Base-by-base conservation (phyloP, 176 grass and related monocot genomes). In the Carex littledalei region DNA sequence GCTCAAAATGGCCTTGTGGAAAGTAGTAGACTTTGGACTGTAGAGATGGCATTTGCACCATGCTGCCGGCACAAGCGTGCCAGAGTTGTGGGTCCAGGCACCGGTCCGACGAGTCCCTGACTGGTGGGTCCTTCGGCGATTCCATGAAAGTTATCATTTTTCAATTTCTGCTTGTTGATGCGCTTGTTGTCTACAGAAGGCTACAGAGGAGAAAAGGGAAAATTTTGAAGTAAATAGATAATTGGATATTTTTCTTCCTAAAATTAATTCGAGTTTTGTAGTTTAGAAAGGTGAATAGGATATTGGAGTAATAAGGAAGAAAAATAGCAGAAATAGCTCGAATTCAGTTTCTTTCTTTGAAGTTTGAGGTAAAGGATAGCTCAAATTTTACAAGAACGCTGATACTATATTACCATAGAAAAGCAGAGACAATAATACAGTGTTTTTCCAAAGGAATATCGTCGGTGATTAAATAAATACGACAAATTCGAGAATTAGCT, bases 1-100 rank as follows among this genome's bases (percentile, higher is more conserved):
- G 97, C 88, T 96, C 97, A 1, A 89, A 89, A 85, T 99, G 93
- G 35, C 97, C 97, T 88, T 99, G 90, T 29, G 97, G 93, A 87
- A 99, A 96, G 87, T 99, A 99, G 86, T 91, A 99, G 39, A 99
- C 91, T 81, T 86, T 94, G 72, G 91, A 89, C 78, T 80, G 43
- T 76, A 92, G 80, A 49, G 86, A 61, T 75, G 90, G 97, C 86
- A 99, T 91, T 87, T 93, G 97, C 17, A 92, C 90, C 93, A 90
- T 94, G 61, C 86, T 90, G 41, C 97, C 97, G 47, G 97, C 91
- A 84, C 93, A 99, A 58, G 97, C 91, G 74, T 96, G 88, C 97
- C 97, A 99, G 1, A 99, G 84, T 80, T 96, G 93, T 76, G 91
- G 92, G 84, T 96, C 97, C 47, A 96, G 84, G 87, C 87, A 87